phyloP scores from a whole-genome alignment of 441 rosid genomes.

The Bocquillonia castaneifolia region DNA sequence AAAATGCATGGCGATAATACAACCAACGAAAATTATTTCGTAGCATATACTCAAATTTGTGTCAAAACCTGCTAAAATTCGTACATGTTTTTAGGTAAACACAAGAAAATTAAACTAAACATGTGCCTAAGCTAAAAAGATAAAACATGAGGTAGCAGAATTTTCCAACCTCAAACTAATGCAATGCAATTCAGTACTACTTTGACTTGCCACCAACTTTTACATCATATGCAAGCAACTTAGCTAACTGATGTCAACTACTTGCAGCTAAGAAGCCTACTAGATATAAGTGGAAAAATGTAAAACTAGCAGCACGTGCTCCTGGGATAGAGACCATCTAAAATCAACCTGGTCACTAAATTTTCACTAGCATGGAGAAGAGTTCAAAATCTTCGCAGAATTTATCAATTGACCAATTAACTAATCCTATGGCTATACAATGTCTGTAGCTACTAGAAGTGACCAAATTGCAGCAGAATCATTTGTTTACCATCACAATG shows the following conservation, averaged over 20 bases:
- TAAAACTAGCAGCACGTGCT: neutral
- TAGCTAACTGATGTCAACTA: no score
- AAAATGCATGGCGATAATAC: neutral
- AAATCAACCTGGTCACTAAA: neutral
- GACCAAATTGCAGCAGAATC: conserved; percentile 5
- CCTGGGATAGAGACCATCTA: neutral
- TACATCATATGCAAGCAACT: no score
- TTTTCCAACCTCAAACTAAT: neutral
- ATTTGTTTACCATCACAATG: neutral
- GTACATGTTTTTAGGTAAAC: neutral
- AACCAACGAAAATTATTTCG: neutral
- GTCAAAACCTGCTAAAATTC: no score
- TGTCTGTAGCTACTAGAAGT: neutral
- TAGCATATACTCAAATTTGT: neutral
- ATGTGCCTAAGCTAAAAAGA: neutral
- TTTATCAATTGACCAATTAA: neutral
- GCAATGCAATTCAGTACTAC: no score
- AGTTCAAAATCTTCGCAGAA: neutral
- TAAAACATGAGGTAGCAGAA: neutral
- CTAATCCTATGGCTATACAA: neutral
- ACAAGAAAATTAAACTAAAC: neutral
- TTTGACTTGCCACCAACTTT: no score
- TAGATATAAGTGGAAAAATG: no score
- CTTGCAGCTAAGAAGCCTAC: no score
- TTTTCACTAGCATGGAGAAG: neutral